phyloP scores from a whole-genome alignment of 805 yeast species.

The Nakazawaea sp. region DNA sequence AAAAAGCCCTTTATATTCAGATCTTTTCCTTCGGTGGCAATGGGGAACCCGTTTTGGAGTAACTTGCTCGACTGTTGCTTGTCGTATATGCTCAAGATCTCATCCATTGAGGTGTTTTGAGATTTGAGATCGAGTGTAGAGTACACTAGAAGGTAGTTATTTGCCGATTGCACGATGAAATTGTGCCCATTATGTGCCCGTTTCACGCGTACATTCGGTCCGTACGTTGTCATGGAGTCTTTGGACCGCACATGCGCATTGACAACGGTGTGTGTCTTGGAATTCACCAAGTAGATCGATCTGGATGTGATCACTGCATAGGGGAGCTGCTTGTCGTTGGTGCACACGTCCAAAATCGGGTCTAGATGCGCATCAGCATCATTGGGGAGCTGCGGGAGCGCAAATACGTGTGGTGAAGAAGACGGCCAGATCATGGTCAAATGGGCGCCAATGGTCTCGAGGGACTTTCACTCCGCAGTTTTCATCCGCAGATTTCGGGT shows the following conservation, averaged over 20 bases:
- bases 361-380: constrained; percentile 16
- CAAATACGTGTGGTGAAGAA: constrained; percentile 19
- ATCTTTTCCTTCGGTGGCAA: constrained; percentile 8
- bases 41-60: constrained; percentile 27
- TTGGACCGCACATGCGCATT: constrained; percentile 38
- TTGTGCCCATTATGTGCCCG: constrained; percentile 34
- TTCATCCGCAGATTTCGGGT: too few species aligned
- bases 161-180: constrained; percentile 33
- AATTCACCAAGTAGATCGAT: constrained; percentile 5
- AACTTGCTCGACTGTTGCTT: constrained; percentile 16
- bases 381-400: constrained; percentile 15
- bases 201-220: constrained; percentile 32
- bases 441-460: too few species aligned
- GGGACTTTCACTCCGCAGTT: too few species aligned
- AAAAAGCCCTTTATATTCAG: constrained; percentile 18
- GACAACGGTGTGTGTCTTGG: constrained; percentile 36
- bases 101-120: constrained; percentile 15
- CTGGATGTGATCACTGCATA: constrained; percentile 9
- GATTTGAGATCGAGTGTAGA: constrained; percentile 24
- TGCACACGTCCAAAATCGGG: constrained; percentile 25
- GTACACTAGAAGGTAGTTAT: constrained; percentile 34
- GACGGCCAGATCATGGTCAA: constrained; percentile 24
- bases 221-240: constrained; percentile 38
- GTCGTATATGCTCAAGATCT: constrained; percentile 23
- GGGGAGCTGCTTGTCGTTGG: constrained; percentile 3